Evolutionary conservation across 108 stramenopile genomes (phyloP).

Genomic region (Thalassiosira profunda): DNA sequence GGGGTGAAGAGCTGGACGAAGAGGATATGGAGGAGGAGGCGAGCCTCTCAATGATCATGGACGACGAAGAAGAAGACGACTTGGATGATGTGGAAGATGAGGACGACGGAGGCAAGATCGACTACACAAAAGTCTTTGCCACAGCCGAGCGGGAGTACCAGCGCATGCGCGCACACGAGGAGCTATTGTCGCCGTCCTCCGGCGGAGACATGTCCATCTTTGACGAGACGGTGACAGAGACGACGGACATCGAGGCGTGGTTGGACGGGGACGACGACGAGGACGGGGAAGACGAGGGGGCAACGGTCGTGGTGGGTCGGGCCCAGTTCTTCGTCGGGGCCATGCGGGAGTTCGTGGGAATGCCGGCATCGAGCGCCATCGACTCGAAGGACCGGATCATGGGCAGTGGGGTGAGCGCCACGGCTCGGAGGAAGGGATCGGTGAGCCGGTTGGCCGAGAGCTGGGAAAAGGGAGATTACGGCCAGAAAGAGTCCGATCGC

Average conservation of each 20-base stretch:
- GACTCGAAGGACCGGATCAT: conserved; percentile 67
- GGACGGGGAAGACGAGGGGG: conserved; percentile 65
- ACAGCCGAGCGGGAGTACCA: conserved; percentile 51
- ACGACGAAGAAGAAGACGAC: too few relatives aligned
- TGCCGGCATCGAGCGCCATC: conserved; percentile 77
- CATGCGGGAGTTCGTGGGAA: conserved; percentile 75
- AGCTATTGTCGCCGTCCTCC: neutral
- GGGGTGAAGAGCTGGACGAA: conserved; percentile 68
- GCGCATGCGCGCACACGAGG: conserved; percentile 39
- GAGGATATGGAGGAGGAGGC: conserved; percentile 44
- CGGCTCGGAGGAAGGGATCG: conserved; percentile 55
- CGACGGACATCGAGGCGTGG: conserved; percentile 55
- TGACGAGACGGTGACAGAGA: conserved; percentile 10
- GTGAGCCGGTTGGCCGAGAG: conserved; percentile 34
- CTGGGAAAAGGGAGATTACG: conserved; percentile 50
- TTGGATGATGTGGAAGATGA: conserved; percentile 24
- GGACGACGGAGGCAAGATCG: conserved; percentile 12
- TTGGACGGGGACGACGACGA: conserved; percentile 67
- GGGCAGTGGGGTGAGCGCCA: conserved; percentile 61
- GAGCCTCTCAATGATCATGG: conserved; percentile 27
- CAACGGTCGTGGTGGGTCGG: conserved; percentile 72
- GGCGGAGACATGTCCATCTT: conserved; percentile 36
- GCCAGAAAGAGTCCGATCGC: conserved; percentile 34
- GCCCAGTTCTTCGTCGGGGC: conserved; percentile 85
- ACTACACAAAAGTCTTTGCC: conserved; percentile 32